phyloP scores from a whole-genome alignment of 2,329 filamentous ascomycete genomes.

The Cadophora luteo-olivacea region DNA sequence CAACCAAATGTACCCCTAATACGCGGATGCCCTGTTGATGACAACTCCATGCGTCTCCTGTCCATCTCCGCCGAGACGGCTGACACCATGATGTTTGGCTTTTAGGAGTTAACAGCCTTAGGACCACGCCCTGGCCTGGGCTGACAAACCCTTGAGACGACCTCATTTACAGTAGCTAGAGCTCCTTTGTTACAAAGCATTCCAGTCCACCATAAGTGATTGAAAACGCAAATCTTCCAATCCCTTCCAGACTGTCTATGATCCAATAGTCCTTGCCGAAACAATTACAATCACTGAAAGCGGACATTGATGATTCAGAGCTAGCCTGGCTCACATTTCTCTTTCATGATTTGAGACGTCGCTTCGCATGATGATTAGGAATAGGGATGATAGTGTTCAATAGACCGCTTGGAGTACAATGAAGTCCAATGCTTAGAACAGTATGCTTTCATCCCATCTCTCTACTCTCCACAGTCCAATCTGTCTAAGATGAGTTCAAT shows the following conservation, averaged over 20 bases:
- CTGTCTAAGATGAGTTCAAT: constrained; percentile 17
- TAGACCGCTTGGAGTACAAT: constrained; percentile 2
- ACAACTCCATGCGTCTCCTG: neutral
- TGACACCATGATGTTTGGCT: constrained; percentile 8
- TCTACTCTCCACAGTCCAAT: constrained; percentile 6
- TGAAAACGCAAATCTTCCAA: constrained; percentile 26
- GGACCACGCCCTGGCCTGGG: constrained; percentile 10
- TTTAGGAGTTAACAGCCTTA: constrained; percentile 18
- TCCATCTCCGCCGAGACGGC: constrained; percentile 4
- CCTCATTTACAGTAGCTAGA: constrained; percentile 21
- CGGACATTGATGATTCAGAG: constrained; percentile 7
- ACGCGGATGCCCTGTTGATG: neutral
- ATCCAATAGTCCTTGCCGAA: constrained; percentile 20
- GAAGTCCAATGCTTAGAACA: neutral
- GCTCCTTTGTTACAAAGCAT: constrained; percentile 28
- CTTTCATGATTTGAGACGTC: constrained; percentile 6
- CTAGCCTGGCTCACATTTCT: neutral
- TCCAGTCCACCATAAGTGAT: constrained; percentile 18
- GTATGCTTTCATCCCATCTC: constrained; percentile 12
- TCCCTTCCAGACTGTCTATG: constrained; percentile 13
- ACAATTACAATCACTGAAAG: constrained; percentile 16
- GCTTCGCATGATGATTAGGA: constrained; percentile 10
- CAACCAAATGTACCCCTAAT: neutral
- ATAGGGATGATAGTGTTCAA: neutral
- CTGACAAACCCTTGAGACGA: constrained; percentile 27